These are phyloP conservation scores for Penicillium sp. DNA, from an alignment of 2,329 filamentous ascomycete species.

Conservation along the genomic window DNA sequence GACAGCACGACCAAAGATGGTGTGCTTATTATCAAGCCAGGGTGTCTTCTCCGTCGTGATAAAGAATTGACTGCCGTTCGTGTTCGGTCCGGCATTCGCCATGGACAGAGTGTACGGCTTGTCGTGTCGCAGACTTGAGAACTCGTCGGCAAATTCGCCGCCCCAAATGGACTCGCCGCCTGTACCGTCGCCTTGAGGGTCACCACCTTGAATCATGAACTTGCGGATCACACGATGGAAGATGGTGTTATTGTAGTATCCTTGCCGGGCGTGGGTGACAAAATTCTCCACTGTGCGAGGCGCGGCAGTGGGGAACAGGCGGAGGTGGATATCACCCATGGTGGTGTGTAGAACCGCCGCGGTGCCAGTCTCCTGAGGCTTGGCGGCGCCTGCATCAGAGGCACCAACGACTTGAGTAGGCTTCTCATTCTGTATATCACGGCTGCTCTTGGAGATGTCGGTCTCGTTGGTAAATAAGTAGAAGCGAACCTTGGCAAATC, in stretches of 20 bases:
- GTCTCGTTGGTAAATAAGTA: slow-evolving; percentile 97
- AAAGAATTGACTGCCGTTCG: slow-evolving; percentile 96
- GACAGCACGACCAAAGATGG: slow-evolving; percentile 88
- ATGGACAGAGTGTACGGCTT: slow-evolving; percentile 96
- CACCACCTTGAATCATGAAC: slow-evolving; percentile 93
- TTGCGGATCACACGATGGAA: slow-evolving; percentile 97
- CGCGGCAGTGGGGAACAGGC: slow-evolving; percentile 88
- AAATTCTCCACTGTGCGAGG: slow-evolving; percentile 98
- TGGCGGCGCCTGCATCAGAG: slow-evolving; percentile 56
- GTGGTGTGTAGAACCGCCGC: slow-evolving; percentile 88
- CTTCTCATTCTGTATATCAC: slow-evolving; percentile 94
- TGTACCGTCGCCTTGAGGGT: slow-evolving; percentile 85
- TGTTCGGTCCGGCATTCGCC: slow-evolving; percentile 95
- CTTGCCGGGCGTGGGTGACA: slow-evolving; percentile 82
- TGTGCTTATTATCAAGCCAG: slow-evolving; percentile 96
- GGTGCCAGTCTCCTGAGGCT: slow-evolving; percentile 72
- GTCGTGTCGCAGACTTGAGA: slow-evolving; percentile 87
- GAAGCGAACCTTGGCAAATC: slow-evolving; percentile 84
- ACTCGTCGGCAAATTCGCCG: slow-evolving; percentile 90
- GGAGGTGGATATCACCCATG: slow-evolving; percentile 89
- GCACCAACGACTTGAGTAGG: slow-evolving; percentile 65
- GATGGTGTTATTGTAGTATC: slow-evolving; percentile 96
- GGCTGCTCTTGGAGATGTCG: slow-evolving; percentile 77
- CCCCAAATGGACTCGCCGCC: slow-evolving; percentile 93
- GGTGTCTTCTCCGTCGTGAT: slow-evolving; percentile 97